Base-by-base conservation (phyloP, 305 asterid species). In the Fraxinus sp. region DNA sequence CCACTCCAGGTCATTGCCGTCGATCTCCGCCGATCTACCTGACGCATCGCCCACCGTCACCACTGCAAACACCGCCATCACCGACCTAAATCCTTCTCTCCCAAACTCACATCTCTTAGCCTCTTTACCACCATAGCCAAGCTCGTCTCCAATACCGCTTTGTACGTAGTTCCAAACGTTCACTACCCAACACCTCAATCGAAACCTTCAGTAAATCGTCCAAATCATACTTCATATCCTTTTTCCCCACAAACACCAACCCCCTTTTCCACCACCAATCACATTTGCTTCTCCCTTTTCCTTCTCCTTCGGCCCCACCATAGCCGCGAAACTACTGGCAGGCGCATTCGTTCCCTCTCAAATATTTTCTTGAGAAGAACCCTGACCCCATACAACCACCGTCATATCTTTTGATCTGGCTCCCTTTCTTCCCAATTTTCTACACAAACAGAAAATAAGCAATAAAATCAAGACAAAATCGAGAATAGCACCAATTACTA, bases 171-270 rank as follows among this genome's bases (percentile, higher is more conserved):
- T 13, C 93, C 92, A 52, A 89, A 83, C 11, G 89, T 87, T 6
- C 93, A 92, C 79, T 89, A 76, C 93, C 93, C 82, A 90, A 76
- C 80, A 90, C 92, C 88, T 90, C 91, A 0, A 92, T 92, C 20
- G 93, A 90, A 7, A 91, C 92, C 79, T 77, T 87, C 83, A 89
- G 44, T 74, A 90, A 88, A 85, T 89, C 92, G 9, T 90, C 93
- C 89, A 90, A 84, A 59, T 83, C 90, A 20, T 89, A 89, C 5
- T 76, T 85, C 90, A 89, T 84, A 8, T 79, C 85, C 2, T 30
- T 70, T 5, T 89, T 87, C n/a, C 93, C 88, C 8, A 89, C 44
- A 78, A 87, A 87, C 7, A 89, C 84, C 0, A 90, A 72, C 57
- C 85, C 88, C 81, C 86, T 90, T 41, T 80, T 87, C 87, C 91